Evolutionary conservation across 2,329 filamentous ascomycete species (phyloP), one percentile per base, ranked within the genome.

Genomic region (Pezicula carpinea): DNA sequence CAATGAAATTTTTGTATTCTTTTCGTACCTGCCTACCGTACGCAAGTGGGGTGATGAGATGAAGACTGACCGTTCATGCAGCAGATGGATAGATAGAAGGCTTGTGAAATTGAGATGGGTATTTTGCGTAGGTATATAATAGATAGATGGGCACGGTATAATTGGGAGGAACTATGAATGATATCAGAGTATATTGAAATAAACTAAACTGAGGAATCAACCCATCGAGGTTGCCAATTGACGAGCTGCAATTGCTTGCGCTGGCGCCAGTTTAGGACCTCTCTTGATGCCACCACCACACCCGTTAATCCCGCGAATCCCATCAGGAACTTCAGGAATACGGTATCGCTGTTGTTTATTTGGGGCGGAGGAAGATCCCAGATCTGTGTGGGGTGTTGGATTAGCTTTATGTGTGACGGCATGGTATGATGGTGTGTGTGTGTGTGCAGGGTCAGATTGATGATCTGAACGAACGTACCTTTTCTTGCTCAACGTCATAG

Each of bases 351-450:
- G 32, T 53, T 53, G 1, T 54, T 51, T 5, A 52, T 50, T 36
- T 54, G 39, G 22, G 58, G 40, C 19, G 47, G 57, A 15, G 44
- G 44, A 2, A 55, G 51, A 39, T 51, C 53, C 19, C 50, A 48
- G 43, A 34, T 43, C 47, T 49, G 47, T 34, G 36, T n/a, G 18
- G 29, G n/a, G n/a, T 11, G 13, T 11, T 29, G 3, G 26, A 11
- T 29, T 29, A 29, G 26, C 13, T 11, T 29, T 29, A 29, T 29
- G 8, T n/a, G n/a, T n/a, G n/a, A n/a, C n/a, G n/a, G n/a, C n/a
- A n/a, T n/a, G n/a, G n/a, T n/a, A n/a, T 29, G 1, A 23, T 23
- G 22, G 38, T n/a, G 22, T 40, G 21, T 11, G 38, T 29, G n/a
- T 35, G 13, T 5, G 18, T 21, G 11, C 13, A 5, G 19, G 36